Base-by-base conservation (phyloP, 2,329 filamentous ascomycete species). In the Fusarium marasasianum region DNA sequence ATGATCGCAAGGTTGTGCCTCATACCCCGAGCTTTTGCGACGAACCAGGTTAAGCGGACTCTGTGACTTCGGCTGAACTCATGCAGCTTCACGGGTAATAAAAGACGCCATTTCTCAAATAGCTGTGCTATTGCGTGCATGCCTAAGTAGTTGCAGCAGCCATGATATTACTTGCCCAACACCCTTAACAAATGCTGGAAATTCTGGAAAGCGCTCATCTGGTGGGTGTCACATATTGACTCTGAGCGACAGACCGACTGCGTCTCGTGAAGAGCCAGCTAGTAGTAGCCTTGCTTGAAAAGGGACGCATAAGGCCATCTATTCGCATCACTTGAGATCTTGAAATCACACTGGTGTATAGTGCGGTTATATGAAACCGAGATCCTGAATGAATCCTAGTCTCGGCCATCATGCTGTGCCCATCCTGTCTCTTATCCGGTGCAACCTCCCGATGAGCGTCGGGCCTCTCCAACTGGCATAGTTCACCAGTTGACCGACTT, bases 1-100 rank as follows among this genome's bases (percentile, higher is more conserved):
- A 76, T 76, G 63, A 76, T 76, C 69, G 70, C 66, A 71, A 76
- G 73, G 66, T 69, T 63, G 63, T 71, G 56, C 59, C 50, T 71
- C 55, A 59, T 58, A 58, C 43, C 38, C 51, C 47, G 50, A 54
- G 57, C 38, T 58, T 15, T 37, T 44, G 57, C 48, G 71, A 56
- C 55, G 64, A 58, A 56, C 43, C 58, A 73, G 38, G 37, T 43
- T 45, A 31, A 29, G 43, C 50, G 18, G 31, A 63, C 40, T 33
- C 57, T 22, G 63, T 57, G 41, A 71, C 48, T 60, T 66, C 48
- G 60, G 65, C 68, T 71, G 62, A 75, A 64, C 65, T 63, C 38
- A 59, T 60, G 69, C 60, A 70, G 61, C 58, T 64, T 64, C 33
- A 38, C 72, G 68, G 69, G 60, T 63, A 59, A n/a, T 45, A 24